phyloP scores from a whole-genome alignment of 257 asterid species.

The Solanum corneliomulleri region DNA sequence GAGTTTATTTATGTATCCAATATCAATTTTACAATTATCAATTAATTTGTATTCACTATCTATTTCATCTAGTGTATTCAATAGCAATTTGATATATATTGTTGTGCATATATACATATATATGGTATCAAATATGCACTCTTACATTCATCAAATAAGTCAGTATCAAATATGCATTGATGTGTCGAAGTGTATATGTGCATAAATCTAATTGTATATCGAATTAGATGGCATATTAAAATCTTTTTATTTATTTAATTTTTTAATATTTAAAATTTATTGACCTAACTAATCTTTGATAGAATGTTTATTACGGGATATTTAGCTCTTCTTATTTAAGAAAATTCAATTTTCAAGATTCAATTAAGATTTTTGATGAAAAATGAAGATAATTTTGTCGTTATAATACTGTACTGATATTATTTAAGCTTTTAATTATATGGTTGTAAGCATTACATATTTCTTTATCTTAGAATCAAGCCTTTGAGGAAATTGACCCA shows the following conservation, averaged over 20 bases:
- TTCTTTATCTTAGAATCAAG: not conserved
- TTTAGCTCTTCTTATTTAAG: not conserved
- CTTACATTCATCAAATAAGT: not conserved
- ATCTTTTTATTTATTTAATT: not conserved
- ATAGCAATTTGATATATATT: not conserved
- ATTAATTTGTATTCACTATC: not conserved
- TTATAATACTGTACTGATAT: accelerated
- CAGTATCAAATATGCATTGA: not conserved
- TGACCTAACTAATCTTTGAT: not conserved
- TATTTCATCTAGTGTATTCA: not conserved
- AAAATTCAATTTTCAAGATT: not conserved
- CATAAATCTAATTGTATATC: too few relatives aligned
- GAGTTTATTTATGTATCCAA: not conserved
- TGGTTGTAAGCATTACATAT: not conserved
- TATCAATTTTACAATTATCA: not conserved
- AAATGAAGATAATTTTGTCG: not conserved
- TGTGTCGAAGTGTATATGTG: not conserved
- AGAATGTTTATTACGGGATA: not conserved
- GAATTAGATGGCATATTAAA: not conserved
- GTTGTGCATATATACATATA: too few relatives aligned
- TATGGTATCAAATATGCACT: too few relatives aligned
- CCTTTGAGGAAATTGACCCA: not conserved
- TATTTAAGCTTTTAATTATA: not conserved
- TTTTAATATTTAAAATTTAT: not conserved
- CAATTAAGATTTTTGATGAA: not conserved